phyloP scores from a whole-genome alignment of 2,329 filamentous ascomycete genomes.

The Arthrobotrys iridis region DNA sequence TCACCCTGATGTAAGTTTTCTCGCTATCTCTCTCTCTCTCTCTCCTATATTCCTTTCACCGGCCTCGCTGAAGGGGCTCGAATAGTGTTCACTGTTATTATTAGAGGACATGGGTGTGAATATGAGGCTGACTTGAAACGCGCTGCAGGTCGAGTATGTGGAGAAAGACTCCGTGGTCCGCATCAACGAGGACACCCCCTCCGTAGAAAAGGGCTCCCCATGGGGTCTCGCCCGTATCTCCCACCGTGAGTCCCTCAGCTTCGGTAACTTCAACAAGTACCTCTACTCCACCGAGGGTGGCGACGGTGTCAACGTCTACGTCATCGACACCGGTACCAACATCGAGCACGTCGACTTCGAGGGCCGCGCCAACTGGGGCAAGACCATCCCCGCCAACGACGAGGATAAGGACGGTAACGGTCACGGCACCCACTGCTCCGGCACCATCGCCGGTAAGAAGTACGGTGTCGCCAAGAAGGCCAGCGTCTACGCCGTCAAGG shows the following conservation, averaged over 20 bases:
- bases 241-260: slow-evolving; percentile 85
- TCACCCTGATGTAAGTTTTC: slow-evolving; percentile 89
- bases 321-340: slow-evolving; percentile 98
- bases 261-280: slow-evolving; percentile 98
- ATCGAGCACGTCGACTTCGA: slow-evolving; percentile 94
- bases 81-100: no score
- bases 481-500: slow-evolving; percentile 95
- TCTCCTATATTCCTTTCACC: neutral
- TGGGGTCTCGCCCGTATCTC: slow-evolving; percentile 99
- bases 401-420: slow-evolving; percentile 94
- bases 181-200: slow-evolving; percentile 71
- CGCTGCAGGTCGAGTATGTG: slow-evolving; percentile 85
- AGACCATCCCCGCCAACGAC: slow-evolving; percentile 88
- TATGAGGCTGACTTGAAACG: no score
- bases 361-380: slow-evolving; percentile 93
- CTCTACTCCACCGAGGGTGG: slow-evolving; percentile 88
- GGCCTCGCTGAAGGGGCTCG: no score
- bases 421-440: slow-evolving; percentile 98
- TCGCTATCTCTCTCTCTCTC: neutral
- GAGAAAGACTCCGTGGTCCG: slow-evolving; percentile 94
- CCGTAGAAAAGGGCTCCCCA: slow-evolving; percentile 90
- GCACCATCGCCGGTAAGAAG: slow-evolving; percentile 96
- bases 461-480: slow-evolving; percentile 99
- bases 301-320: slow-evolving; percentile 97
- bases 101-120: no score